Percentiles rank a stretch among this genome's conserved stretches.
Conservation (phyloP, 1,284 basidiomycete genomes). For the Ceratobasidium sp. region DNA sequence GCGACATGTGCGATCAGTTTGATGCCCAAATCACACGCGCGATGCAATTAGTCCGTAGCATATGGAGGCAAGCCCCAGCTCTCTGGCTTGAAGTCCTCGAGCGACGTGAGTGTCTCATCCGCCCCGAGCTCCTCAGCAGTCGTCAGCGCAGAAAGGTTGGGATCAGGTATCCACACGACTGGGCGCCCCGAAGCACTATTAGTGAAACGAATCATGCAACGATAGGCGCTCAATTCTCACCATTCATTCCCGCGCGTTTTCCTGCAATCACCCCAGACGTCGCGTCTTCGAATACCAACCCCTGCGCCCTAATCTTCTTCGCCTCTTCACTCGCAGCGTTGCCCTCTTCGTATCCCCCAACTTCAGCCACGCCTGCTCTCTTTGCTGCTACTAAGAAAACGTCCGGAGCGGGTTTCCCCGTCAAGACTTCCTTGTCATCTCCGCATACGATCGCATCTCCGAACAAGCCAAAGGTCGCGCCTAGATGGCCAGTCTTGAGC, state of each 20-base stretch:
- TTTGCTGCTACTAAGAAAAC: slow-evolving; percentile 76
- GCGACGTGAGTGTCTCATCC: slow-evolving; percentile 58
- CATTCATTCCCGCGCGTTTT: slow-evolving; percentile 81
- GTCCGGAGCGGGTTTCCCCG: slow-evolving; percentile 76
- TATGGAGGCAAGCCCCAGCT: slow-evolving; percentile 81
- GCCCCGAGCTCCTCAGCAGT: slow-evolving; percentile 58
- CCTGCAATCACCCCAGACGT: slow-evolving; percentile 77
- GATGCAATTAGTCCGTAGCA: slow-evolving; percentile 5
- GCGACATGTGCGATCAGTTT: no score
- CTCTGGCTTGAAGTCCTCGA: slow-evolving; percentile 76
- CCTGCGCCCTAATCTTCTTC: slow-evolving; percentile 65
- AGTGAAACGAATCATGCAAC: no score
- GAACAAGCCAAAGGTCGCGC: slow-evolving; percentile 68
- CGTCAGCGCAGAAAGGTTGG: slow-evolving; percentile 65
- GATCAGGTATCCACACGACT: slow-evolving; percentile 84
- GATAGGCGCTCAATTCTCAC: slow-evolving; percentile 56
- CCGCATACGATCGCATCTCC: slow-evolving; percentile 71
- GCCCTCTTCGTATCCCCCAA: slow-evolving; percentile 57
- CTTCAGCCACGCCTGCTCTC: slow-evolving; percentile 66
- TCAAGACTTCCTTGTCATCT: slow-evolving; percentile 63
- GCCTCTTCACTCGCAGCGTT: slow-evolving; percentile 52
- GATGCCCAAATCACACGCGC: no score
- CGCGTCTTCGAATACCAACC: slow-evolving; percentile 81
- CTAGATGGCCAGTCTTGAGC: slow-evolving; percentile 70
- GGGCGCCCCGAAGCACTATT: background rate